Base-by-base conservation (phyloP, 2,329 filamentous ascomycete genomes). In the Hymenoscyphus fructigenus region DNA sequence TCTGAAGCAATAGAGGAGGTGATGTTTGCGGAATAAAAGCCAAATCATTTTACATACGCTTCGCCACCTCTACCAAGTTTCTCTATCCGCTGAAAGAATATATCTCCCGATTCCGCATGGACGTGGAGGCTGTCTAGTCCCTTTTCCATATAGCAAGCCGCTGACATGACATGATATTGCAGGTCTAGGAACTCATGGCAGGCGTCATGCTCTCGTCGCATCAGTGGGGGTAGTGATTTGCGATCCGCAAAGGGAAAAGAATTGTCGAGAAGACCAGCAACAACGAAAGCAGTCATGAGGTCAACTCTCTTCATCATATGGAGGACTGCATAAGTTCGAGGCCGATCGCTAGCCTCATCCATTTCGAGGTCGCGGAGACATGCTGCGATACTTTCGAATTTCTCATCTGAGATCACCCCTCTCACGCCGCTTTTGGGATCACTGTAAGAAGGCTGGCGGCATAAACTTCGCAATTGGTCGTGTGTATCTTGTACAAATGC, bases 1-100 rank as follows among this genome's bases (percentile, higher is more conserved):
- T 38, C 12, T 38, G 10, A 38, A 38, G 34, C 34, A 38, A 38
- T 38, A 14, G 3, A 14, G 10, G 12, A 38, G 12, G 34, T 38
- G 10, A 12, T 14, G 34, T 38, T 38, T 38, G 34, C 34, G 10
- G 14, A 14, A 38, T 5, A 38, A 38, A 38, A 15, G 10, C 10
- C 34, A 14, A 14, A 15, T 14, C 3, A 14, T 15, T 3, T 14
- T 50, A 50, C 61, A 60, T 50, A 66, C 61, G 59, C 59, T 44
- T 63, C 61, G 34, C 64, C 64, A 17, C 64, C 64, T 32, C 57
- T 63, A 3, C 64, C 64, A 17, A 66, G 50, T 29, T 53, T 63
- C 23, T 38, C 64, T 29, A 66, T 15, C 23, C 50, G 4, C 15
- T 59, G 29, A 38, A 66, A 60, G n/a, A 60, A 60, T 5, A 58